Base-by-base conservation (phyloP, 495 filamentous ascomycete species). In the Lineolata rhizophorae region DNA sequence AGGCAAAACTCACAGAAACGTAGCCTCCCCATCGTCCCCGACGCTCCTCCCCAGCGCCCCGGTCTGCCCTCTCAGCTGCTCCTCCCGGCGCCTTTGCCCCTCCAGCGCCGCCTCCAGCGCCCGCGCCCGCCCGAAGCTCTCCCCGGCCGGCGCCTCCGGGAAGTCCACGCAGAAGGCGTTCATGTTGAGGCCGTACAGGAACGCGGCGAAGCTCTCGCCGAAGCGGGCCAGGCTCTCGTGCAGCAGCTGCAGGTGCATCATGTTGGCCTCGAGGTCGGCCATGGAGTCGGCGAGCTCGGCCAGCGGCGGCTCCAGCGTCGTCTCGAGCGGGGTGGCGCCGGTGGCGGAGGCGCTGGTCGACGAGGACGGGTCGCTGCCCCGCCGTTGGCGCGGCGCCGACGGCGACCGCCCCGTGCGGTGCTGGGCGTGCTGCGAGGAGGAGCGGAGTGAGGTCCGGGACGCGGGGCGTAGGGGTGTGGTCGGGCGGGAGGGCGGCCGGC, bases 131-230 rank as follows among this genome's bases (percentile, higher is more conserved):
- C 62, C 63, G 42, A 90, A 92, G 2, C 80, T 90, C 33, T 75
- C 70, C 3, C 61, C 45, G 34, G 74, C 64, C 2, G 71, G 71
- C 18, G 69, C 67, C 68, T 97, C 90, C 0, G 82, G 79, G 49
- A 95, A 95, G 55, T 95, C 87, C 22, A 95, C 84, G 50, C 87
- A 97, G 47, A 94, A 97, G 3, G 90, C 87, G 53, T 94, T 95
- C 80, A 97, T 90, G 43, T 95, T 94, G 51, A 97, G 48, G 2
- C 87, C 87, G 39, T 95, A 95, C 32, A 97, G 47, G 42, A 97
- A 95, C 46, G 71, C 78, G 0, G 84, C 85, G 49, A 97, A 97
- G 52, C 72, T 87, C 62, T 97, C 87, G 49, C 76, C 85, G 52
- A 97, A 97, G 5, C 87, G 67, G 25, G 81, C 72, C 51, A 97